These are phyloP conservation scores for Heliamphora exappendiculata DNA, from an alignment of 148 eudicot species.

Conservation along the genomic window DNA sequence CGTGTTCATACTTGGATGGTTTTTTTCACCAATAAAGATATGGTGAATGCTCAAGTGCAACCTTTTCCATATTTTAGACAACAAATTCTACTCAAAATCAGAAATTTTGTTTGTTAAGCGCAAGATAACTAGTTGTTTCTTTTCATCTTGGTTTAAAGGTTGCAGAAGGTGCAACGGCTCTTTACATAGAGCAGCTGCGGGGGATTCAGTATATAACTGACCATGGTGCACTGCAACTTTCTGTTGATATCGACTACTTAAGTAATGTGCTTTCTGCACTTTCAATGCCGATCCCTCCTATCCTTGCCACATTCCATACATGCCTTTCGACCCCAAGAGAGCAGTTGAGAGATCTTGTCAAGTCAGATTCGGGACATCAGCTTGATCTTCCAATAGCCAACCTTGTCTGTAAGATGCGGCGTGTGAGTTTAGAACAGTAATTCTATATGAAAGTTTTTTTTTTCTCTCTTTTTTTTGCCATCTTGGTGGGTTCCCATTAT, in stretches of 20 bases:
- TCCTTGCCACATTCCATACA: constrained; percentile 70
- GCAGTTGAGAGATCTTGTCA: constrained; percentile 64
- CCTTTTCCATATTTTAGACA: background rate
- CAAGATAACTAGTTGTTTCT: constrained; percentile 5
- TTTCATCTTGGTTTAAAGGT: constrained; percentile 38
- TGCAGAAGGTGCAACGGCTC: constrained; percentile 92
- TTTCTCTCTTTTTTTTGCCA: too few relatives aligned
- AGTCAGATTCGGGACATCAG: constrained; percentile 38
- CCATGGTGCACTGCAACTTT: constrained; percentile 89
- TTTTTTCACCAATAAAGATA: background rate
- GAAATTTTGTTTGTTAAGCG: background rate
- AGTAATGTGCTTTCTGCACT: constrained; percentile 89
- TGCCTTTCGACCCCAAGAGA: constrained; percentile 82
- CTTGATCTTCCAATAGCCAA: constrained; percentile 48
- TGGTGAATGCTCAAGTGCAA: background rate
- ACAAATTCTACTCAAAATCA: background rate
- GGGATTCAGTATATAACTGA: constrained; percentile 86
- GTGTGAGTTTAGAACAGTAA: constrained; percentile 29
- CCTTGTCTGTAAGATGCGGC: constrained; percentile 51
- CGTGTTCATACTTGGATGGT: background rate
- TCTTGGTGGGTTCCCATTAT: too few relatives aligned
- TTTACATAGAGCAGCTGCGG: constrained; percentile 81
- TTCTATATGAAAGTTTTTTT: background rate
- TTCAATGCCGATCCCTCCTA: constrained; percentile 73
- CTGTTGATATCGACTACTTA: constrained; percentile 84